Conservation (phyloP, 441 rosid species). For the Manihot esculenta region DNA sequence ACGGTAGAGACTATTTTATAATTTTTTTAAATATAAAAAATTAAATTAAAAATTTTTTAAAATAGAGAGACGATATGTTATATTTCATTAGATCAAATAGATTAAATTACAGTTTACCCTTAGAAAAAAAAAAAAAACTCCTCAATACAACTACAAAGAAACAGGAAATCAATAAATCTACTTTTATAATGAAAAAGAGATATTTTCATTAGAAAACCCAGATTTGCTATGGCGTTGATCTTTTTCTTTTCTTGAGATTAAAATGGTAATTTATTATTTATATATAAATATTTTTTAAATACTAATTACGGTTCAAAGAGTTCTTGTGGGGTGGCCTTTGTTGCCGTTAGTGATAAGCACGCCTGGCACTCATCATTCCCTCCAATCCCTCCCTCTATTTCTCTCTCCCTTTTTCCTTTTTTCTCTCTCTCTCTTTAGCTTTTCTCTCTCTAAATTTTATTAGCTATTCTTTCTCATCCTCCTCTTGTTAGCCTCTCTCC, state of each 20-base stretch:
- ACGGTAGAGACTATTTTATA: no score
- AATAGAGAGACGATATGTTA: no score
- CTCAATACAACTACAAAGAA: not conserved
- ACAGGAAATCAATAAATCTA: not conserved
- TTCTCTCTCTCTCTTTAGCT: conserved; percentile 32
- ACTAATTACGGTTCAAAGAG: conserved; percentile 35
- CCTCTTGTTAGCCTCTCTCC: conserved; percentile 25
- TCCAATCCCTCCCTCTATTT: conserved; percentile 36
- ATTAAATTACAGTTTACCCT: no score
- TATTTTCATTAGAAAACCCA: no score
- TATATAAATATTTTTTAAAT: conserved; percentile 5
- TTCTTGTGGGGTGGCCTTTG: conserved; percentile 37
- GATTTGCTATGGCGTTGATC: no score
- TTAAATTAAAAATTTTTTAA: no score
- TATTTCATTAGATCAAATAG: no score
- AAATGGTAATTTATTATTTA: not conserved
- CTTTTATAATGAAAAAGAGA: no score
- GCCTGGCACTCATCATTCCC: conserved; percentile 91
- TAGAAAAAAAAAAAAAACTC: no score
- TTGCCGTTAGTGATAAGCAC: conserved; percentile 89
- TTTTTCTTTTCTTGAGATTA: no score
- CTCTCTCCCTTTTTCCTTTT: conserved; percentile 12
- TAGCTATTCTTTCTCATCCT: conserved; percentile 24
- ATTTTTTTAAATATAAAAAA: no score
- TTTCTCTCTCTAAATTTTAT: conserved; percentile 44